These are phyloP conservation scores for Leucocoprinus leucothites DNA, from an alignment of 768 basidiomycete genomes.

Conservation along the genomic window DNA sequence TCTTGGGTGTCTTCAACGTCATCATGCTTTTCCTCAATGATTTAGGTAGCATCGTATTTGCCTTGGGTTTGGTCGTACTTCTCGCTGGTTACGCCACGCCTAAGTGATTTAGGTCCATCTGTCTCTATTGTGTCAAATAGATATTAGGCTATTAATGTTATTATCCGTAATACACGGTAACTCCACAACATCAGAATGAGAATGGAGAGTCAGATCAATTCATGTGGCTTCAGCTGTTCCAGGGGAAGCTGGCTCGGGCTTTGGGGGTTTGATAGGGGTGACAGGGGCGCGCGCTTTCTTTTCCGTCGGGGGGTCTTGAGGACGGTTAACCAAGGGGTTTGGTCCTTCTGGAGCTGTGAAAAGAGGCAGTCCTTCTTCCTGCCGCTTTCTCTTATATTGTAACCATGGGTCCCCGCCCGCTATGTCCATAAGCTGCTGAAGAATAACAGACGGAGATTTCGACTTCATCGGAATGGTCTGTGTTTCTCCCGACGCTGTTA, in stretches of 20 bases:
- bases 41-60: constrained; percentile 66
- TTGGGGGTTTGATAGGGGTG: neutral
- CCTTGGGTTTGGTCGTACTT: constrained; percentile 62
- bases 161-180: constrained; percentile 2
- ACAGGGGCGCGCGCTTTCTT: neutral
- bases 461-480: constrained; percentile 52
- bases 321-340: neutral
- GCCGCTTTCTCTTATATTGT: constrained; percentile 47
- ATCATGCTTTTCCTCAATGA: constrained; percentile 68
- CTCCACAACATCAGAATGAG: neutral
- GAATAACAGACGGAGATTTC: constrained; percentile 68
- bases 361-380: constrained; percentile 44
- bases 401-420: constrained; percentile 62
- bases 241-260: neutral
- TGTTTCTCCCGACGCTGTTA: constrained; percentile 30
- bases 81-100: constrained; percentile 44
- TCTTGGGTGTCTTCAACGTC: constrained; percentile 68
- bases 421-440: constrained; percentile 66
- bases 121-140: neutral
- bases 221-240: no score
- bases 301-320: constrained; percentile 19
- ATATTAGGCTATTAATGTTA: constrained; percentile 1
- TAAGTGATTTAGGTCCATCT: neutral
- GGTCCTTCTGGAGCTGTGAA: constrained; percentile 38
- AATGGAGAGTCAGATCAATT: neutral